Conservation (phyloP, 306 rosid species). For the Leucaena leucocephala region DNA sequence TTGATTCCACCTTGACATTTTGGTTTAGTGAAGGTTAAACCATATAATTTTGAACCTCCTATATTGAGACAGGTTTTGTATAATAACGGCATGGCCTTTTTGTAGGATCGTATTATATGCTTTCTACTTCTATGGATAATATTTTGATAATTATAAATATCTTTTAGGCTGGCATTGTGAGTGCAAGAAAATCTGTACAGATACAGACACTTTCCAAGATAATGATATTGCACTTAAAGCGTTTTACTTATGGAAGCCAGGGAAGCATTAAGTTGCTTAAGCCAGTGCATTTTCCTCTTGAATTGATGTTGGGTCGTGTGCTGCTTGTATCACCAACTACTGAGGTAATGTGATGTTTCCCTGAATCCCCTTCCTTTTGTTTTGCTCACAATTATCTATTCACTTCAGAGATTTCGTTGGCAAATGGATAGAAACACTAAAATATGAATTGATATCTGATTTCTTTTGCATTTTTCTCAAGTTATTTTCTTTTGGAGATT, state of each 20-base stretch:
- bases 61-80: slow-evolving; percentile 6
- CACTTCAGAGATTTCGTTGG: slow-evolving; percentile 8
- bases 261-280: slow-evolving; percentile 96
- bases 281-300: slow-evolving; percentile 84
- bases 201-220: slow-evolving; percentile 80
- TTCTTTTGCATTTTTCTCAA: neutral
- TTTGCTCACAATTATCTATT: slow-evolving; percentile 13
- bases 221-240: slow-evolving; percentile 92
- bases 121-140: slow-evolving; percentile 23
- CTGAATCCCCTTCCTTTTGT: neutral
- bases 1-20: neutral
- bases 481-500: neutral
- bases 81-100: neutral
- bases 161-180: slow-evolving; percentile 76
- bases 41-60: neutral
- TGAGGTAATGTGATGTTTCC: slow-evolving; percentile 53
- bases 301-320: slow-evolving; percentile 73
- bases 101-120: slow-evolving; percentile 6
- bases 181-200: slow-evolving; percentile 78
- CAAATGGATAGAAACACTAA: neutral
- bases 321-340: slow-evolving; percentile 66
- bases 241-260: slow-evolving; percentile 90
- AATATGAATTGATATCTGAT: neutral
- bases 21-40: neutral
- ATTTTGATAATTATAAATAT: slow-evolving; percentile 9